Conservation (phyloP, 495 filamentous ascomycete genomes). For the Aspergillus conjunctus region DNA sequence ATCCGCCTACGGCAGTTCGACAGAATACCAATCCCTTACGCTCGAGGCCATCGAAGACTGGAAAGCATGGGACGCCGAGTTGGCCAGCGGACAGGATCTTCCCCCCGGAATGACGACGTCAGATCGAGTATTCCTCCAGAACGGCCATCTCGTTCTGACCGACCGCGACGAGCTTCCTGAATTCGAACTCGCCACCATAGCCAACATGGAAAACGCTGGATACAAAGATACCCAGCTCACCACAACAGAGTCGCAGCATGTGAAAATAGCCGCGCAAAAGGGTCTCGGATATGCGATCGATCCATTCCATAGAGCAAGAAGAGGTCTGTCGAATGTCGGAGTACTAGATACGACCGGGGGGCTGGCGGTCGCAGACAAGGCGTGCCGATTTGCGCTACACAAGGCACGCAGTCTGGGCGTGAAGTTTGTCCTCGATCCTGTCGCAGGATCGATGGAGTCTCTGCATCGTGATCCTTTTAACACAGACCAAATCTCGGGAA, state of each 20-base stretch:
- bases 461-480: conserved; percentile 22
- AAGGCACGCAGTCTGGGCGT: conserved; percentile 37
- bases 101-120: conserved; percentile 34
- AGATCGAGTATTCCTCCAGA: conserved; percentile 39
- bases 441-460: conserved; percentile 24
- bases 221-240: conserved; percentile 34
- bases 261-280: conserved; percentile 27
- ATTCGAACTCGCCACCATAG: conserved; percentile 36
- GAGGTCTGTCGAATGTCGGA: conserved; percentile 20
- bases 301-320: conserved; percentile 24
- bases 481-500: conserved; percentile 23
- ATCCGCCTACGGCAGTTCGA: conserved; percentile 41
- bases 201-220: conserved; percentile 37
- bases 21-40: conserved; percentile 46
- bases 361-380: conserved; percentile 43
- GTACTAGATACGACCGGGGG: conserved; percentile 45
- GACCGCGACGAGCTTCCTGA: conserved; percentile 20
- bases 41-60: conserved; percentile 41
- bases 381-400: conserved; percentile 45
- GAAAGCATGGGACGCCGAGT: conserved; percentile 45
- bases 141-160: conserved; percentile 32
- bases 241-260: conserved; percentile 29
- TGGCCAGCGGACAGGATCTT: conserved; percentile 26
- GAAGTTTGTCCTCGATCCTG: conserved; percentile 34
- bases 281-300: conserved; percentile 37